phyloP scores from a whole-genome alignment of 768 basidiomycete genomes.

The Lanmaoa rubissima region DNA sequence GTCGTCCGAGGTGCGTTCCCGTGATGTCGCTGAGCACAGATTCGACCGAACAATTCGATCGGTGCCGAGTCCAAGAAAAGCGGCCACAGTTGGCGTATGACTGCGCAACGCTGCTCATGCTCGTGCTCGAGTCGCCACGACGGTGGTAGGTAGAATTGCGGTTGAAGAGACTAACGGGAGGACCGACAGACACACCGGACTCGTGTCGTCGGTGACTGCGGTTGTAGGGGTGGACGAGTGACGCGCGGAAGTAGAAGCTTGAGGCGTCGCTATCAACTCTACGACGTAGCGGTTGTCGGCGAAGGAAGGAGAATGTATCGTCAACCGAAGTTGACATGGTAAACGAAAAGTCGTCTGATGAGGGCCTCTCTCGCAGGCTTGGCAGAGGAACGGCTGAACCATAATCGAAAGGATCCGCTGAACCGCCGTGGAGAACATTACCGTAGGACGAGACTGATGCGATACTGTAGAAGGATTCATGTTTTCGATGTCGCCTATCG shows the following conservation, averaged over 20 bases:
- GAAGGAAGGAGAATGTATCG: slow-evolving; percentile 70
- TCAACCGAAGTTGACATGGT: slow-evolving; percentile 56
- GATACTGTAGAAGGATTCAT: slow-evolving; percentile 68
- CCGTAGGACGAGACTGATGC: slow-evolving; percentile 82
- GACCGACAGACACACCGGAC: slow-evolving; percentile 58
- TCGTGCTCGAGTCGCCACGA: slow-evolving; percentile 58
- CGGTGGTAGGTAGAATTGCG: slow-evolving; percentile 54
- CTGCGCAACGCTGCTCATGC: slow-evolving; percentile 55
- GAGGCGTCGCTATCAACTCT: slow-evolving; percentile 76
- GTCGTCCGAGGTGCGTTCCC: slow-evolving; percentile 55
- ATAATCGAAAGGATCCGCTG: slow-evolving; percentile 73
- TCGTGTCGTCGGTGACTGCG: slow-evolving; percentile 62
- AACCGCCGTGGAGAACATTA: slow-evolving; percentile 58
- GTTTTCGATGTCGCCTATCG: slow-evolving; percentile 41
- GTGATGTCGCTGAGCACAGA: slow-evolving; percentile 68
- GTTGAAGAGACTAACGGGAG: slow-evolving; percentile 73
- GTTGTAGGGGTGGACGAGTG: slow-evolving; percentile 33
- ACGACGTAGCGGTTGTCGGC: slow-evolving; percentile 37
- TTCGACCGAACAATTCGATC: slow-evolving; percentile 57
- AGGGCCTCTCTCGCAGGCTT: slow-evolving; percentile 52
- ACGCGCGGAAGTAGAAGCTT: slow-evolving; percentile 64
- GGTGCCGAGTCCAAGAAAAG: slow-evolving; percentile 59
- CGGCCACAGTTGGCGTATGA: slow-evolving; percentile 57
- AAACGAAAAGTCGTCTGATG: slow-evolving; percentile 57
- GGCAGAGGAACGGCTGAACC: slow-evolving; percentile 38